Conservation (phyloP, 805 yeast genomes). For the Brettanomyces anomalus region DNA sequence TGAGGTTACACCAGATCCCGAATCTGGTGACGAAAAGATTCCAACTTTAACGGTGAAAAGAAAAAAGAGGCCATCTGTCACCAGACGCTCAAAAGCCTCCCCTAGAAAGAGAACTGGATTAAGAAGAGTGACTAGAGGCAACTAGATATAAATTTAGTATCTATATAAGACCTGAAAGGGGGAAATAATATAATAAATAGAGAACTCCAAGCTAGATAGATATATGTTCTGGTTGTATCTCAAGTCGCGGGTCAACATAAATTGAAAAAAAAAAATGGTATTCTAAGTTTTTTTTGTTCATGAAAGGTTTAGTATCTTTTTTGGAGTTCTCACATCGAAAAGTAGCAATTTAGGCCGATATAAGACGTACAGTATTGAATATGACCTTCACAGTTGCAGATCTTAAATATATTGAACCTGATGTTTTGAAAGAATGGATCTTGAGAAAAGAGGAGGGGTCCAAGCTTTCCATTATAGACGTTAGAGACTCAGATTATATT, state of each 20-base stretch:
- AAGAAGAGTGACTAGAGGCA: no score
- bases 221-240: no score
- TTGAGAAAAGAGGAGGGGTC: constrained; percentile 23
- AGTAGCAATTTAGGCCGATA: no score
- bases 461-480: constrained; percentile 60
- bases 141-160: no score
- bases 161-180: no score
- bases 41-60: constrained; percentile 1
- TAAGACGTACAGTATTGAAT: neutral
- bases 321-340: no score
- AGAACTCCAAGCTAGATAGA: no score
- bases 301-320: no score
- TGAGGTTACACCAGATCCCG: constrained; percentile 11
- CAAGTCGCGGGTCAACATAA: neutral
- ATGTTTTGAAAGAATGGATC: constrained; percentile 39
- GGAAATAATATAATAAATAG: no score
- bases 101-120: no score
- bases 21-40: constrained; percentile 1
- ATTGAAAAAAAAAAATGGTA: neutral
- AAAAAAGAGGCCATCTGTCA: neutral
- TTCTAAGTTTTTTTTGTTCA: no score
- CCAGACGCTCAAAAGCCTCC: no score
- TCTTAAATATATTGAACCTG: constrained; percentile 38
- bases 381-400: constrained; percentile 26
- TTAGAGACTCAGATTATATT: constrained; percentile 70